A percentile compares a stretch with the other conserved stretches of the same genome.
phyloP scores from a whole-genome alignment of 768 basidiomycete genomes.

The Chiua virens region DNA sequence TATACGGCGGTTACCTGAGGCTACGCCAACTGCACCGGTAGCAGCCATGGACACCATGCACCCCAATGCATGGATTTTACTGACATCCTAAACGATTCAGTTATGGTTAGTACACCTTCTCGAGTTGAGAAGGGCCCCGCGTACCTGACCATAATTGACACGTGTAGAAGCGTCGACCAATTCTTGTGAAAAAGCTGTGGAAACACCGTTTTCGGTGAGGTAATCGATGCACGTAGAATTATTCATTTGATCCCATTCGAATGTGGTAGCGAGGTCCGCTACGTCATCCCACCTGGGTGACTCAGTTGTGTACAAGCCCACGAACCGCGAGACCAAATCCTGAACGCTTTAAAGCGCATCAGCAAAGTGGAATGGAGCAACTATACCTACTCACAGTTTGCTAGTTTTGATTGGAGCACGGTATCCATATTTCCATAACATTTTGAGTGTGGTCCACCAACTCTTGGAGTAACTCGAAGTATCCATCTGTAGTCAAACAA shows the following conservation, averaged over 20 bases:
- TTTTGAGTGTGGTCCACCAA: constrained; percentile 75
- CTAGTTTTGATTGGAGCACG: constrained; percentile 57
- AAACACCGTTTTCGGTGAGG: constrained; percentile 53
- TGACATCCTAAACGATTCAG: constrained; percentile 49
- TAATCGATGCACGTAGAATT: constrained; percentile 57
- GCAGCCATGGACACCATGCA: constrained; percentile 74
- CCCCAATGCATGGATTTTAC: constrained; percentile 74
- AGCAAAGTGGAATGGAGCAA: not conserved
- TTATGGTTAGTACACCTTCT: not conserved
- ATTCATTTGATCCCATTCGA: constrained; percentile 51
- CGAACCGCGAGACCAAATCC: constrained; percentile 50
- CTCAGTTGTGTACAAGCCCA: constrained; percentile 52
- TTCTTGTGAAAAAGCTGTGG: constrained; percentile 62
- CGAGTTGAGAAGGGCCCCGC: constrained; percentile 1
- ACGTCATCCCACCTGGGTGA: constrained; percentile 66
- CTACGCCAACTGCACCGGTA: constrained; percentile 59
- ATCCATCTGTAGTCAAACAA: constrained; percentile 36
- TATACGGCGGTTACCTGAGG: constrained; percentile 81
- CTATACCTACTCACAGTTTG: constrained; percentile 42
- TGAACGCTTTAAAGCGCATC: constrained; percentile 46
- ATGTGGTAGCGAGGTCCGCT: constrained; percentile 47
- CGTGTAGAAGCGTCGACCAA: constrained; percentile 78
- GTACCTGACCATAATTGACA: constrained; percentile 81
- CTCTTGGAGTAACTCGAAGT: constrained; percentile 35
- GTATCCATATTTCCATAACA: constrained; percentile 78